Conservation (phyloP, 129 eudicot species). For the Centaurea solstitialis region DNA sequence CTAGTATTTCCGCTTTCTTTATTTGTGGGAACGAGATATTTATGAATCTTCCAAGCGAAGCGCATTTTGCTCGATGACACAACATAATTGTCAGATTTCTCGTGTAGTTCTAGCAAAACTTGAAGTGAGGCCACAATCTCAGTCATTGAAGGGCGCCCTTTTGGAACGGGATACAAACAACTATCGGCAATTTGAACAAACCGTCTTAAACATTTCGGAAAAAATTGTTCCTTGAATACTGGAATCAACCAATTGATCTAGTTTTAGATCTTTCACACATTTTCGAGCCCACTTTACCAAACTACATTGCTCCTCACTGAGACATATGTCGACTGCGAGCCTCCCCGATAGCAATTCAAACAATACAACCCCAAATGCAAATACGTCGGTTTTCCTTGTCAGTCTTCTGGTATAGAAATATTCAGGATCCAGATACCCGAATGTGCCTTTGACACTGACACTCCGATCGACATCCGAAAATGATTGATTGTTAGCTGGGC, state of each 20-base stretch:
- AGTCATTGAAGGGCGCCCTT: constrained; percentile 43
- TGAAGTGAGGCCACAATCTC: constrained; percentile 38
- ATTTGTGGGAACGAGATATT: constrained; percentile 3
- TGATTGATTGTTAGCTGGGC: constrained; percentile 12
- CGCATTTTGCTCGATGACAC: not conserved
- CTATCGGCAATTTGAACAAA: not conserved
- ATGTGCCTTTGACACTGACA: constrained; percentile 32
- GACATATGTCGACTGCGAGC: constrained; percentile 14
- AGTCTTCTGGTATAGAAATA: constrained; percentile 15
- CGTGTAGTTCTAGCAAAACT: constrained; percentile 15
- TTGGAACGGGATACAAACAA: constrained; percentile 29
- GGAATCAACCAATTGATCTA: not conserved
- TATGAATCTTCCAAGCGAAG: constrained; percentile 25
- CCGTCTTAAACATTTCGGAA: not conserved
- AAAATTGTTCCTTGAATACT: not conserved
- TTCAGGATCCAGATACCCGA: constrained; percentile 33
- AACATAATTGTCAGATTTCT: constrained; percentile 1
- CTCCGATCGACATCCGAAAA: not conserved
- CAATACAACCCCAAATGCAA: constrained; percentile 28
- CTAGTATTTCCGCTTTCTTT: not conserved
- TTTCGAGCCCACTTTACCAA: constrained; percentile 1
- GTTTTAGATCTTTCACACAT: not conserved
- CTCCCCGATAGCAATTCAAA: constrained; percentile 29
- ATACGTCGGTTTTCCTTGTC: constrained; percentile 29
- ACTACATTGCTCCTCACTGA: constrained; percentile 13